Percentiles rank a stretch among this genome's conserved stretches.
Evolutionary conservation across 768 basidiomycete genomes (phyloP).

Genomic region (Trametes meyenii): DNA sequence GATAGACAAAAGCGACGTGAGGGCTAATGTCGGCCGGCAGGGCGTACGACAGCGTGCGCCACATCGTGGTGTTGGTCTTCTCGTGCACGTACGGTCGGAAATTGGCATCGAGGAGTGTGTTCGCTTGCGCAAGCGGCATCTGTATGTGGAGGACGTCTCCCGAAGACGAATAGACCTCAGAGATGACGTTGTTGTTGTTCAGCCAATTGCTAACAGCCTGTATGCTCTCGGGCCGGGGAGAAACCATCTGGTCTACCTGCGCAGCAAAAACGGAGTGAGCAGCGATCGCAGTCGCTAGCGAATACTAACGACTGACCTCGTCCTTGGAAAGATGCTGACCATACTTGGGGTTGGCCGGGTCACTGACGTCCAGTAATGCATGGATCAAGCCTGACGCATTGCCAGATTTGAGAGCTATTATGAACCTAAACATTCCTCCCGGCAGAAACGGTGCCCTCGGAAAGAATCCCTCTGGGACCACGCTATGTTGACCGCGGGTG

Average conservation of each 20-base stretch:
- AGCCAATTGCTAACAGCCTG: constrained; percentile 34
- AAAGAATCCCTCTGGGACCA: constrained; percentile 5
- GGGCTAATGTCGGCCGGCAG: constrained; percentile 35
- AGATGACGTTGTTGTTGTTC: constrained; percentile 29
- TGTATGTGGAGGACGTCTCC: constrained; percentile 40
- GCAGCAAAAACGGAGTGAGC: background rate
- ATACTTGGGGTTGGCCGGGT: constrained; percentile 38
- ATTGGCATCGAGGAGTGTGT: constrained; percentile 38
- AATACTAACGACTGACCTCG: background rate
- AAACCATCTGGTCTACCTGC: constrained; percentile 31
- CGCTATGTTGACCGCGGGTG: constrained; percentile 3
- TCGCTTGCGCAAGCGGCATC: constrained; percentile 37
- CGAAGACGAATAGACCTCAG: constrained; percentile 29
- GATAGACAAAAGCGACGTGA: constrained; percentile 37
- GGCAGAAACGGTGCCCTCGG: background rate
- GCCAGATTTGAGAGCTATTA: constrained; percentile 37
- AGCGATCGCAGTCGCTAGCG: background rate
- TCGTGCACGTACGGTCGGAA: constrained; percentile 38
- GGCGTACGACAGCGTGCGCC: constrained; percentile 43
- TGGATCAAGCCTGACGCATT: constrained; percentile 40
- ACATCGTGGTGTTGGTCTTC: constrained; percentile 32
- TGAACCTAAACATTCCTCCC: constrained; percentile 2
- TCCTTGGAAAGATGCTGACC: constrained; percentile 23
- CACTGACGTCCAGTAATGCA: constrained; percentile 40
- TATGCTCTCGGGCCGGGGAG: constrained; percentile 30